Evolutionary conservation across 1,284 basidiomycete species (phyloP).

Genomic region (Sanghuangporus sanghuang): DNA sequence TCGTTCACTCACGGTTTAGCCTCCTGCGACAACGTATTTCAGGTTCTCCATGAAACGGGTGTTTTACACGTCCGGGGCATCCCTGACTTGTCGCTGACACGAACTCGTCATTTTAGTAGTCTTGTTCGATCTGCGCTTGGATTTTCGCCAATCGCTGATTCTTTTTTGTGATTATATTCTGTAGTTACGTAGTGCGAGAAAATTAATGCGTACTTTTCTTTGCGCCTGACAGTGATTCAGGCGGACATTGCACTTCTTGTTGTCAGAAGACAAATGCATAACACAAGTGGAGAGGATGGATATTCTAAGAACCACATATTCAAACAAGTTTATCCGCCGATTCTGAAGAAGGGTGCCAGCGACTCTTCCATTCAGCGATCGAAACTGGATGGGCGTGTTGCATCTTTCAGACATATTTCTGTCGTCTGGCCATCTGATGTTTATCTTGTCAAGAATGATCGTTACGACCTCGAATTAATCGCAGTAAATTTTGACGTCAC

Average conservation of each 20-base stretch:
- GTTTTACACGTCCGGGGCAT: background rate
- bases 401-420: background rate
- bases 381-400: background rate
- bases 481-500: too few relatives aligned
- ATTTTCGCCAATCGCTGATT: background rate
- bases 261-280: background rate
- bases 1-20: slow-evolving; percentile 4
- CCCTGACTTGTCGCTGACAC: slow-evolving; percentile 1
- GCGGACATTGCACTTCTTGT: background rate
- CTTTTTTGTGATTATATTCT: background rate
- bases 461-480: background rate
- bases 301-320: background rate
- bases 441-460: background rate
- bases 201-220: background rate
- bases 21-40: background rate
- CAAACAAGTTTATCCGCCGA: background rate
- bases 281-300: background rate
- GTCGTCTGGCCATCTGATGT: background rate
- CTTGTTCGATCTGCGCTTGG: background rate
- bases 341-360: background rate
- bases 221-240: background rate
- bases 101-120: background rate
- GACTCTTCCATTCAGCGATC: background rate
- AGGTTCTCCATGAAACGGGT: background rate
- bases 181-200: background rate